Evolutionary conservation across 1,284 basidiomycete species (phyloP), one percentile per base, ranked within the genome.

Genomic region (Schizophyllum amplum): DNA sequence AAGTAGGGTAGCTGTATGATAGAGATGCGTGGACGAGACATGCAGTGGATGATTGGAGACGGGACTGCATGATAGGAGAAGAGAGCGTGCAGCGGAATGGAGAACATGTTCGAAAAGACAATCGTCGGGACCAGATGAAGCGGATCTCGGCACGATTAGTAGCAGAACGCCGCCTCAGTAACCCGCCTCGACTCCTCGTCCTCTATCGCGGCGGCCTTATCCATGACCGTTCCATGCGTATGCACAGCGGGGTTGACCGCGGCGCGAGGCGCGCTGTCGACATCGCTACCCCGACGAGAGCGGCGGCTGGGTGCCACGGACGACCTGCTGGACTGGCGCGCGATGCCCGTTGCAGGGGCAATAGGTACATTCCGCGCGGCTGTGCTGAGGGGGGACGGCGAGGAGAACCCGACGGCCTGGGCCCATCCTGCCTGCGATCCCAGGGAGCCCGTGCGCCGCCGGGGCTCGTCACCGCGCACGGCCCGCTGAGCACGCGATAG

Each of bases 401-500:
- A 42, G 13, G 33, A 9, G 17, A 13, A 42, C 33, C 33, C 33
- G 33, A 9, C 33, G 13, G 13, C 33, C 33, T 42, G 11, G 13
- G 33, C 33, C 33, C 33, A 42, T 17, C 17, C 33, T 9, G 33
- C 33, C 33, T 42, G 33, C 33, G 33, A 42, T 9, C 33, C 33
- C 13, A 42, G 33, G 33, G 33, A 42, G 13, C 17, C 33, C 33
- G 33, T 42, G 33, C 33, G 33, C 33, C 33, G 33, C 13, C 33
- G 33, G 33, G 33, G 3, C 33, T 42, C 33, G 33, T 42, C 33
- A 42, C 33, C 33, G 33, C 33, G 33, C 33, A 42, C 33, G 11
- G 33, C 33, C 33, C 33, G 33, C 33, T 42, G 33, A 9, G 33
- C 33, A 9, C 64, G 64, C 17, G 65, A 61, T 17, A 73, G 62